Percentiles rank a stretch among this genome's conserved stretches.
Evolutionary conservation across 768 basidiomycete species (phyloP).

Genomic region (Cyathus striatus): DNA sequence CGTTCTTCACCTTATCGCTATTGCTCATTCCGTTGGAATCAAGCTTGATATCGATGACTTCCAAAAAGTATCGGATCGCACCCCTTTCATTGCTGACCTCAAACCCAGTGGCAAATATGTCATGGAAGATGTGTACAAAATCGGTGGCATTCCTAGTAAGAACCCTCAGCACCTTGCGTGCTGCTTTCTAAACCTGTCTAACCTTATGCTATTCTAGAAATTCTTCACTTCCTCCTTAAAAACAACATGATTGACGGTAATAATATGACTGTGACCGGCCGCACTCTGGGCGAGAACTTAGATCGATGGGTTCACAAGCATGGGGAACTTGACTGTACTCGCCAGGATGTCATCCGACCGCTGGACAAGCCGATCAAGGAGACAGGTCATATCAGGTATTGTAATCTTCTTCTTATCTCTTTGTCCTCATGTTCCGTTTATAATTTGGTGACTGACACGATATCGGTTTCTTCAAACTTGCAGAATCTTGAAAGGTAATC

Average conservation of each 20-base stretch:
- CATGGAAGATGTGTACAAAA: slow-evolving; percentile 95
- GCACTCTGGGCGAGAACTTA: slow-evolving; percentile 86
- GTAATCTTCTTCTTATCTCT: slow-evolving; percentile 11
- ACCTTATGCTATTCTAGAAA: slow-evolving; percentile 41
- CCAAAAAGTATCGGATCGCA: slow-evolving; percentile 87
- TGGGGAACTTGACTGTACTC: slow-evolving; percentile 64
- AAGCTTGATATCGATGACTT: slow-evolving; percentile 87
- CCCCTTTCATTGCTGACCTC: slow-evolving; percentile 92
- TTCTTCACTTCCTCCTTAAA: slow-evolving; percentile 81
- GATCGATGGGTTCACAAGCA: slow-evolving; percentile 82
- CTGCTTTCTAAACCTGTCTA: neutral
- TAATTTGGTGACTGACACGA: slow-evolving; percentile 6
- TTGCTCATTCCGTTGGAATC: slow-evolving; percentile 94
- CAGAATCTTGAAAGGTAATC: slow-evolving; percentile 87
- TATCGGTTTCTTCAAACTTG: slow-evolving; percentile 3
- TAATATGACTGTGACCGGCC: slow-evolving; percentile 87
- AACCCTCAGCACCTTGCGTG: slow-evolving; percentile 6
- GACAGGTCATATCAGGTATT: slow-evolving; percentile 86
- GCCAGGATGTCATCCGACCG: slow-evolving; percentile 90
- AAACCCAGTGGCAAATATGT: slow-evolving; percentile 98
- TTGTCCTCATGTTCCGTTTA: slow-evolving; percentile 3
- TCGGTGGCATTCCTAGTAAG: slow-evolving; percentile 95
- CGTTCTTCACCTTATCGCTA: slow-evolving; percentile 93
- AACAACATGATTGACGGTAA: slow-evolving; percentile 87
- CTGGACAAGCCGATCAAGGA: slow-evolving; percentile 83